Percentiles rank a stretch among this genome's conserved stretches.
phyloP scores from a whole-genome alignment of 306 rosid genomes.

The Castanea mollissima region DNA sequence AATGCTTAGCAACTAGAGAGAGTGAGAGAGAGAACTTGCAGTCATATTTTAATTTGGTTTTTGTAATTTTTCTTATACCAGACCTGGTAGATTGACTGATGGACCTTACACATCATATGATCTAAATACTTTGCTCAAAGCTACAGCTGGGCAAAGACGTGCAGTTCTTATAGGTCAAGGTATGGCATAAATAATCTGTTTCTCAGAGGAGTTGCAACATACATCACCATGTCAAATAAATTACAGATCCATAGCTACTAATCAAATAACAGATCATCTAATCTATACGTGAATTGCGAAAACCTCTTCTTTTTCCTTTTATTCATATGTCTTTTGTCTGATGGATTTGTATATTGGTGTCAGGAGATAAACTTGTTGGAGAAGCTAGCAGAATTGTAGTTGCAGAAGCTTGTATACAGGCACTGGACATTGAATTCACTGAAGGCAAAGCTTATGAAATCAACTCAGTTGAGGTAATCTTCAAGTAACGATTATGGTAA shows the following conservation, averaged over 20 bases:
- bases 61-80: slow-evolving; percentile 19
- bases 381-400: slow-evolving; percentile 88
- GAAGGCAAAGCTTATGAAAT: slow-evolving; percentile 74
- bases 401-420: slow-evolving; percentile 96
- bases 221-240: background rate
- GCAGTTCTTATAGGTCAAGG: slow-evolving; percentile 95
- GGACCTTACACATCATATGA: slow-evolving; percentile 98
- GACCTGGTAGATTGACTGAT: slow-evolving; percentile 95
- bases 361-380: slow-evolving; percentile 94
- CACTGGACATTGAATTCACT: slow-evolving; percentile 80
- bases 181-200: slow-evolving; percentile 17
- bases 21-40: background rate
- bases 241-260: background rate
- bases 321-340: slow-evolving; percentile 3
- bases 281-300: background rate
- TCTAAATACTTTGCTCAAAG: slow-evolving; percentile 86
- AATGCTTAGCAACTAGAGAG: background rate
- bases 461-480: slow-evolving; percentile 77
- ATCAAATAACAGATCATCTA: background rate
- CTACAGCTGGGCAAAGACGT: slow-evolving; percentile 89
- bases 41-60: background rate
- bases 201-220: background rate
- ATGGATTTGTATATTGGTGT: slow-evolving; percentile 5
- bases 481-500: slow-evolving; percentile 14
- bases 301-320: background rate